Percentiles rank a stretch among this genome's conserved stretches.
Evolutionary conservation across 2,329 filamentous ascomycete species (phyloP).

Genomic region (Diaporthe aspalathi): DNA sequence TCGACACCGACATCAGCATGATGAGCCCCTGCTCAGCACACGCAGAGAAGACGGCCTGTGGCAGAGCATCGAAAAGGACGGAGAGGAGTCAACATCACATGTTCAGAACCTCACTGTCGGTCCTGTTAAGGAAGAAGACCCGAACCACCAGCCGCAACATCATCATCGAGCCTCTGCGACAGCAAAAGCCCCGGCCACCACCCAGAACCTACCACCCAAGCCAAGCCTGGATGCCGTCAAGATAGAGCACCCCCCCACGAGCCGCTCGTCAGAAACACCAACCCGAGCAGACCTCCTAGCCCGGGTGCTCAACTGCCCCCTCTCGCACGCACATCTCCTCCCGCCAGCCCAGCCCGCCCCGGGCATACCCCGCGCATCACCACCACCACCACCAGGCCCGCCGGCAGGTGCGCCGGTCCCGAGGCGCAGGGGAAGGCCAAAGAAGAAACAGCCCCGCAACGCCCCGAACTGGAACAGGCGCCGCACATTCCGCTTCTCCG

Average conservation of each 20-base stretch:
- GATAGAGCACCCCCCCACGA: too few species aligned
- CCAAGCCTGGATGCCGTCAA: neutral
- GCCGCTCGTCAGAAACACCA: too few species aligned
- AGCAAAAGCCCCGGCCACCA: too few species aligned
- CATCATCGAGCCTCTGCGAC: too few species aligned
- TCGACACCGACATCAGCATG: neutral
- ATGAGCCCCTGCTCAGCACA: neutral
- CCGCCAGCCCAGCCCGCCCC: too few species aligned
- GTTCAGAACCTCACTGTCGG: neutral
- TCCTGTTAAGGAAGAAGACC: accelerated
- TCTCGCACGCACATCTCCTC: neutral
- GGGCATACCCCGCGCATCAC: neutral
- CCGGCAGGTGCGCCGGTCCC: too few species aligned
- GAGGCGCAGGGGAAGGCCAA: neutral
- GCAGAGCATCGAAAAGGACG: slow-evolving; percentile 20
- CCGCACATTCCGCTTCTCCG: slow-evolving; percentile 9
- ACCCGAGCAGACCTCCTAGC: neutral
- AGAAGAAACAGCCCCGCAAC: neutral
- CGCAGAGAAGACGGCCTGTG: slow-evolving; percentile 1
- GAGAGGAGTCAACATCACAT: neutral
- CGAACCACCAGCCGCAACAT: too few species aligned
- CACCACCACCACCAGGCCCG: neutral
- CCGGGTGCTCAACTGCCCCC: neutral
- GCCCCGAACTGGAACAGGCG: slow-evolving; percentile 17
- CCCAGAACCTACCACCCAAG: neutral